Conservation (phyloP, 306 rosid genomes). For the Lagenaria siceraria region DNA sequence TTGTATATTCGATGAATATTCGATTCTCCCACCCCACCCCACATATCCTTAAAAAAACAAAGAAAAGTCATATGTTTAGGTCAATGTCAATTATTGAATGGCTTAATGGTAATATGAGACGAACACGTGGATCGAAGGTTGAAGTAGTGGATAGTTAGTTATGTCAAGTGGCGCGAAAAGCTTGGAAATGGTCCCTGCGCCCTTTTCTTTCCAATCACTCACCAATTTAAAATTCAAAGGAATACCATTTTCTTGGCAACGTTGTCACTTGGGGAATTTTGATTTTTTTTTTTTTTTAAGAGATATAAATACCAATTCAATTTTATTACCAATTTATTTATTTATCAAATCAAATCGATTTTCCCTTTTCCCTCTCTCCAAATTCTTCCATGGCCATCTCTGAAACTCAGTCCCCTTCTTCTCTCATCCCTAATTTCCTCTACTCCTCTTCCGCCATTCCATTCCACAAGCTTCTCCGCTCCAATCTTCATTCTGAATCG, state of each 20-base stretch:
- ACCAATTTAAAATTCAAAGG: not conserved
- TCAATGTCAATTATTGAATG: too few species aligned
- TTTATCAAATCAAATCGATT: not conserved
- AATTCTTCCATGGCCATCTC: conserved; percentile 32
- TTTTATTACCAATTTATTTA: not conserved
- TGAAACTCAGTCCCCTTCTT: conserved; percentile 29
- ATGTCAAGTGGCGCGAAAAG: not conserved
- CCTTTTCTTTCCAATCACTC: not conserved
- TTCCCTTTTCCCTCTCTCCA: not conserved
- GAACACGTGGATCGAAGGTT: too few species aligned
- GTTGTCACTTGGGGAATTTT: not conserved
- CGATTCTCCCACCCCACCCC: too few species aligned
- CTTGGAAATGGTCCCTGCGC: not conserved
- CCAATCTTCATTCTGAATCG: not conserved
- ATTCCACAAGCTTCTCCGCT: conserved; percentile 38
- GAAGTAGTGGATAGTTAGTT: not conserved
- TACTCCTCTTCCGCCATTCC: conserved; percentile 27
- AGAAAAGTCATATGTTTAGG: too few species aligned
- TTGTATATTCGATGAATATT: too few species aligned
- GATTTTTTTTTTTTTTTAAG: conserved; percentile 6
- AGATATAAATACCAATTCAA: conserved; percentile 11
- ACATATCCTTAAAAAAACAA: too few species aligned
- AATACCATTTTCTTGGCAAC: too few species aligned
- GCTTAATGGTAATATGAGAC: too few species aligned
- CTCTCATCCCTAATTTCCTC: conserved; percentile 63